Percentiles rank a stretch among this genome's conserved stretches.
phyloP scores from a whole-genome alignment of 805 yeast species.

The Sungouiella thailandica region DNA sequence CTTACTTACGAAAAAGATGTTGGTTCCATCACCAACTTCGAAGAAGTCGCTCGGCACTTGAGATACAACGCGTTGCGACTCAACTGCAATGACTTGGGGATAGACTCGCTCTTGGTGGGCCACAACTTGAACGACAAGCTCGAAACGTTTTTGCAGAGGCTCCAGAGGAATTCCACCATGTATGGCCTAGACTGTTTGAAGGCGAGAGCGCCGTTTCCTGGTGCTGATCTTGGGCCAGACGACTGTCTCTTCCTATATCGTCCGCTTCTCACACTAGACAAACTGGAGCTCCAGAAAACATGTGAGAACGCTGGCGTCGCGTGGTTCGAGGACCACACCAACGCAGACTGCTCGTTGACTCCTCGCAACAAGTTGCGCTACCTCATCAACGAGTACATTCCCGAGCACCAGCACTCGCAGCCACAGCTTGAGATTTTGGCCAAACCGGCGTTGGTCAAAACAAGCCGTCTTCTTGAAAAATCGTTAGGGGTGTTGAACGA shows the following conservation, averaged over 20 bases:
- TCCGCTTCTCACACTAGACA: slow-evolving; percentile 49
- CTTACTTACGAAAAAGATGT: slow-evolving; percentile 25
- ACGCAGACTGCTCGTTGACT: slow-evolving; percentile 49
- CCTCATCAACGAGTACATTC: slow-evolving; percentile 20
- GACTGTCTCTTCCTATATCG: slow-evolving; percentile 30
- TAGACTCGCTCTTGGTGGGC: slow-evolving; percentile 48
- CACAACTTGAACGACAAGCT: slow-evolving; percentile 71
- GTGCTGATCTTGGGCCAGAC: slow-evolving; percentile 15
- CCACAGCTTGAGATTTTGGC: slow-evolving; percentile 5
- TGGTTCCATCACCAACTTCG: slow-evolving; percentile 38
- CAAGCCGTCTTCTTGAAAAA: slow-evolving; percentile 6
- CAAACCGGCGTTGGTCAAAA: slow-evolving; percentile 8
- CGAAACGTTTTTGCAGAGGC: slow-evolving; percentile 61
- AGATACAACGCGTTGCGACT: slow-evolving; percentile 44
- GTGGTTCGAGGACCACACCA: slow-evolving; percentile 75
- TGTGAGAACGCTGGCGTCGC: slow-evolving; percentile 36
- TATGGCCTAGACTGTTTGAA: slow-evolving; percentile 59
- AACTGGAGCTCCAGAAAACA: slow-evolving; percentile 40
- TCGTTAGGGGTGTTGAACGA: slow-evolving; percentile 4
- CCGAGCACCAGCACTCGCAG: slow-evolving; percentile 12
- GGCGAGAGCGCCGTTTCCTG: slow-evolving; percentile 22
- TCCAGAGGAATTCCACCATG: slow-evolving; percentile 34
- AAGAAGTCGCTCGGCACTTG: slow-evolving; percentile 52
- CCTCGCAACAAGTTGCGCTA: slow-evolving; percentile 52
- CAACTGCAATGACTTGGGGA: slow-evolving; percentile 32